Evolutionary conservation across 2,329 filamentous ascomycete genomes (phyloP).

Genomic region (Pseudocercospora fuligena): DNA sequence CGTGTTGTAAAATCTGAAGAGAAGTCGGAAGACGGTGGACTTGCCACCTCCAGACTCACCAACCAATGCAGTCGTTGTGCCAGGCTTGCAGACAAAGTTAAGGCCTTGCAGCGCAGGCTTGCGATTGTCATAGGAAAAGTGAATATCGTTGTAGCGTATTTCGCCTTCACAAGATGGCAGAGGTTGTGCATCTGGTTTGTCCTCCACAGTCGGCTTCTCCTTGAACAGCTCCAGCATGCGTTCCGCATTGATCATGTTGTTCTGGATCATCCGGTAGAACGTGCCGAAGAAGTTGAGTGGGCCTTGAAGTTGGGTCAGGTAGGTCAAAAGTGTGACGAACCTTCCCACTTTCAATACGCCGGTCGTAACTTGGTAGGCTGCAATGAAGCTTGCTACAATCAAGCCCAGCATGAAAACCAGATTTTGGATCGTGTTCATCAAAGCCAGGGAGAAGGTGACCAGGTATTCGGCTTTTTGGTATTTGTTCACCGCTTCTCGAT

Average conservation of each 20-base stretch:
- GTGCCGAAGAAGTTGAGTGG: slow-evolving; percentile 81
- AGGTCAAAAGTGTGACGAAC: slow-evolving; percentile 73
- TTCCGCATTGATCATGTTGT: slow-evolving; percentile 96
- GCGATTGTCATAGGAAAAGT: slow-evolving; percentile 86
- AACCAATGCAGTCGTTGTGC: slow-evolving; percentile 93
- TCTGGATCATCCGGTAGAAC: slow-evolving; percentile 95
- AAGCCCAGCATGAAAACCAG: slow-evolving; percentile 68
- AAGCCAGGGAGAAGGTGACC: slow-evolving; percentile 61
- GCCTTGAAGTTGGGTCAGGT: slow-evolving; percentile 73
- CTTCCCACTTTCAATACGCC: slow-evolving; percentile 66
- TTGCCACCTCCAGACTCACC: slow-evolving; percentile 97
- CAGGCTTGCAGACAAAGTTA: slow-evolving; percentile 82
- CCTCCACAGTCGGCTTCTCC: slow-evolving; percentile 88
- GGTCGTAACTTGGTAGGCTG: slow-evolving; percentile 71
- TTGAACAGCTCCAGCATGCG: slow-evolving; percentile 95
- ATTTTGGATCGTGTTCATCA: slow-evolving; percentile 66
- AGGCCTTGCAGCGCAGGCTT: slow-evolving; percentile 84
- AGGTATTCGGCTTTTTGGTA: slow-evolving; percentile 64
- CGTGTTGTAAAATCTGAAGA: slow-evolving; percentile 96
- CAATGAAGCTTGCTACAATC: slow-evolving; percentile 70
- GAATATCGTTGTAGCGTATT: slow-evolving; percentile 85
- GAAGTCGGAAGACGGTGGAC: slow-evolving; percentile 91
- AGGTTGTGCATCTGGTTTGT: slow-evolving; percentile 67
- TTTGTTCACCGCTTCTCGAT: slow-evolving; percentile 59
- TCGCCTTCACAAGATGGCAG: slow-evolving; percentile 75